Evolutionary conservation across 2,329 filamentous ascomycete genomes (phyloP).

Genomic region (Ophiostoma ips): DNA sequence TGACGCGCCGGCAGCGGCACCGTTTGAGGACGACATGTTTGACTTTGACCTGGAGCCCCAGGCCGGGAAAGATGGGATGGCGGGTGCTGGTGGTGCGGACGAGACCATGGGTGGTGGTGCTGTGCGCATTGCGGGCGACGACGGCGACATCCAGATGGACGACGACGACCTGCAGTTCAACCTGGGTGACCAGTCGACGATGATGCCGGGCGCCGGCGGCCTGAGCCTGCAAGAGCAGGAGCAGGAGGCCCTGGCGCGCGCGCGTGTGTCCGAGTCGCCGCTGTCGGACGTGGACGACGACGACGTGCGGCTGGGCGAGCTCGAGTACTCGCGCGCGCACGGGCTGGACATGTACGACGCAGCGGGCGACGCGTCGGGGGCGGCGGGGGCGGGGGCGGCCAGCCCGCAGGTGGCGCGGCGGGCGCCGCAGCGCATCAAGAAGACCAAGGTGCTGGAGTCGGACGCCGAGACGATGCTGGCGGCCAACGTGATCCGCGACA

Average conservation of each 20-base stretch:
- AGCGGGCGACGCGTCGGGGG: slow-evolving; percentile 42
- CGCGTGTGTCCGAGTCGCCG: slow-evolving; percentile 54
- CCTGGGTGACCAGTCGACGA: slow-evolving; percentile 43
- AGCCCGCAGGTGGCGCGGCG: slow-evolving; percentile 44
- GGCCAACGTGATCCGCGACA: slow-evolving; percentile 65
- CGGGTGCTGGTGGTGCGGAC: slow-evolving; percentile 32
- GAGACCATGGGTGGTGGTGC: slow-evolving; percentile 37
- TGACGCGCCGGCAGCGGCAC: slow-evolving; percentile 58
- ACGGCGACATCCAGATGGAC: slow-evolving; percentile 49
- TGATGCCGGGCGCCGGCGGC: slow-evolving; percentile 22
- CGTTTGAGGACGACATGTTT: slow-evolving; percentile 54
- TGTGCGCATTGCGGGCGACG: slow-evolving; percentile 47
- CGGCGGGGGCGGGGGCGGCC: slow-evolving; percentile 14
- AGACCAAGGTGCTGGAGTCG: slow-evolving; percentile 68
- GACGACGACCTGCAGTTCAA: slow-evolving; percentile 52
- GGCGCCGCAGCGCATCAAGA: slow-evolving; percentile 57
- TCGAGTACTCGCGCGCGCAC: slow-evolving; percentile 37
- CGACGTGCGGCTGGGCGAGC: slow-evolving; percentile 44
- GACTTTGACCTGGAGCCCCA: slow-evolving; percentile 46
- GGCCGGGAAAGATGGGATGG: slow-evolving; percentile 32
- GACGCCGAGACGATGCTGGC: slow-evolving; percentile 70
- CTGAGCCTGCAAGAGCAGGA: no score
- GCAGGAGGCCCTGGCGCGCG: slow-evolving; percentile 32
- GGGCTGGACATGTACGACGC: slow-evolving; percentile 49
- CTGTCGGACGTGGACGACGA: slow-evolving; percentile 56